Evolutionary conservation across 2,329 filamentous ascomycete genomes (phyloP).

Genomic region (Colletotrichum spinosum): DNA sequence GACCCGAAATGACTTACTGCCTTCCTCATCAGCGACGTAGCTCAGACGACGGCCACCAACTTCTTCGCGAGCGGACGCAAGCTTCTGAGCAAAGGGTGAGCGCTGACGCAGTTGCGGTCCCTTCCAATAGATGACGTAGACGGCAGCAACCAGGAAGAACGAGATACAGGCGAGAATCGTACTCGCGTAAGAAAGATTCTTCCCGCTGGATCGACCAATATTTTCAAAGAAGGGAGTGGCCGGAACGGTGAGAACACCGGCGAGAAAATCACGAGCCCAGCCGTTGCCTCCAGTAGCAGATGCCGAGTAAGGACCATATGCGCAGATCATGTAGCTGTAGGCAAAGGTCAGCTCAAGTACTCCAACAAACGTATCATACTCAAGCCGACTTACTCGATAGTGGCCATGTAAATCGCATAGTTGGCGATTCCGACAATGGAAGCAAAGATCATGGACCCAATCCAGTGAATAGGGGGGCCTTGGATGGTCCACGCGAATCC

Average conservation of each 20-base stretch:
- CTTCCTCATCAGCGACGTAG: slow-evolving; percentile 6
- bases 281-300: slow-evolving; percentile 83
- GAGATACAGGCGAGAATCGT: slow-evolving; percentile 75
- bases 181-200: slow-evolving; percentile 68
- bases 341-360: too few species aligned
- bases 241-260: slow-evolving; percentile 77
- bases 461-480: slow-evolving; percentile 74
- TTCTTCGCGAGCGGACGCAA: slow-evolving; percentile 57
- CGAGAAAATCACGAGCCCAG: slow-evolving; percentile 78
- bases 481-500: slow-evolving; percentile 77
- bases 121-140: slow-evolving; percentile 76
- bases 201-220: slow-evolving; percentile 59
- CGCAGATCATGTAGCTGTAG: slow-evolving; percentile 74
- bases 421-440: slow-evolving; percentile 79
- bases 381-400: slow-evolving; percentile 63
- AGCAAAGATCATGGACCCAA: slow-evolving; percentile 73
- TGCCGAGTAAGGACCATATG: slow-evolving; percentile 79
- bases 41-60: slow-evolving; percentile 7
- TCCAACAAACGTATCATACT: too few species aligned
- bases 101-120: slow-evolving; percentile 69
- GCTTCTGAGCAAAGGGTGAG: slow-evolving; percentile 73
- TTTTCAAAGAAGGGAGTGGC: slow-evolving; percentile 73
- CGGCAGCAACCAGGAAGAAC: slow-evolving; percentile 69
- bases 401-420: slow-evolving; percentile 80
- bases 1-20: neutral